Evolutionary conservation across 2,329 filamentous ascomycete species (phyloP).

Genomic region (Neopestalotiopsis rosae): DNA sequence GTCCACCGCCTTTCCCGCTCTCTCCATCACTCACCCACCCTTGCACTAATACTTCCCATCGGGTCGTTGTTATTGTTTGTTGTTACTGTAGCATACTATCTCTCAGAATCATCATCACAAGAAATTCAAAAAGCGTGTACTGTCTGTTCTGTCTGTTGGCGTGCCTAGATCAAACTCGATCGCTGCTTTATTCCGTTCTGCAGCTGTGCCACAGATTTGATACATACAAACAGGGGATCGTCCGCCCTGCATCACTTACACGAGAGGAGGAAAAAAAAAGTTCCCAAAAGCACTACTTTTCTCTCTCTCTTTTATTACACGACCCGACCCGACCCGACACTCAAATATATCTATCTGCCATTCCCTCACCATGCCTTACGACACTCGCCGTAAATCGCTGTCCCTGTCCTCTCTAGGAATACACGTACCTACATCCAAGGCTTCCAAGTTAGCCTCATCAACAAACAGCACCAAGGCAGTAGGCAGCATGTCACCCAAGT

Average conservation of each 20-base stretch:
- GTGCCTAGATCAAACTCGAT: constrained; percentile 4
- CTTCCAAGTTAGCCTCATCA: constrained; percentile 51
- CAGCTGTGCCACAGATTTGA: constrained; percentile 15
- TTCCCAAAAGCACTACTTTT: neutral
- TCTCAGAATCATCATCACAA: constrained; percentile 8
- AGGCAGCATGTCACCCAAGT: constrained; percentile 36
- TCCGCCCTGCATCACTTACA: constrained; percentile 1
- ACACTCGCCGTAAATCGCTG: constrained; percentile 94
- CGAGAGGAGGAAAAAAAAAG: neutral
- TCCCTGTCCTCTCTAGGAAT: constrained; percentile 93
- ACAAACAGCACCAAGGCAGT: constrained; percentile 25
- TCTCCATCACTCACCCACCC: neutral
- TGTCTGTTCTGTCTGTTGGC: constrained; percentile 1
- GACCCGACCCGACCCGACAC: neutral
- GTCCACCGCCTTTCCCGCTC: constrained; percentile 18
- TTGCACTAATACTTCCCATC: constrained; percentile 1
- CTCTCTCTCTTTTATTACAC: constrained; percentile 2
- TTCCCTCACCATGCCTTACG: constrained; percentile 78
- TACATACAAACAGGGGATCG: neutral
- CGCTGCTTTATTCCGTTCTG: constrained; percentile 15
- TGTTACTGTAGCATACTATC: constrained; percentile 10
- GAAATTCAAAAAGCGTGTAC: neutral
- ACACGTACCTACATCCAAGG: constrained; percentile 70
- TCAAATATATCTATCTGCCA: neutral
- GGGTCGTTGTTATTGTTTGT: constrained; percentile 3